phyloP scores from a whole-genome alignment of 2,329 filamentous ascomycete species.

The Calonectria honghensis region DNA sequence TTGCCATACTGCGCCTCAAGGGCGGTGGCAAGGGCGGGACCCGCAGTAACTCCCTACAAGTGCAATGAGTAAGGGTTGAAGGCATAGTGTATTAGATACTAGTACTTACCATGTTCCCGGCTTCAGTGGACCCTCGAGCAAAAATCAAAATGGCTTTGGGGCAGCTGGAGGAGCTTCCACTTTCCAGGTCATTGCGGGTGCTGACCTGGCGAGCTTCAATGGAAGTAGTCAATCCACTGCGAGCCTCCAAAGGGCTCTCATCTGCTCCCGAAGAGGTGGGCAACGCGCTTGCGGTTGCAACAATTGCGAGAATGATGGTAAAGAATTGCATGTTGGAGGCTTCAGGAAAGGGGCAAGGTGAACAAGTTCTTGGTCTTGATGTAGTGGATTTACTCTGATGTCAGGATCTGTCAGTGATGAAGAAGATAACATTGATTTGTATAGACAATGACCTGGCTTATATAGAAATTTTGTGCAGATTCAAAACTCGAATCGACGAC shows the following conservation, averaged over 20 bases:
- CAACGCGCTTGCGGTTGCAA: background rate
- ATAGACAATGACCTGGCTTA: background rate
- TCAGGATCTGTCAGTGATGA: background rate
- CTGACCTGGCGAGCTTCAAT: conserved; percentile 8
- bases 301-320: background rate
- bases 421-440: background rate
- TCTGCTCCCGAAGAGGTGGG: background rate
- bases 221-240: background rate
- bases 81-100: too few species aligned
- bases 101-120: conserved; percentile 59
- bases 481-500: background rate
- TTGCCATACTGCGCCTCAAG: conserved; percentile 52
- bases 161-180: conserved; percentile 55
- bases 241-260: background rate
- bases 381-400: background rate
- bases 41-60: conserved; percentile 35
- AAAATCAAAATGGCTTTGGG: conserved; percentile 61
- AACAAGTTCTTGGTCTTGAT: background rate
- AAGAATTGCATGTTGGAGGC: background rate
- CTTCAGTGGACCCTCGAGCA: conserved; percentile 60
- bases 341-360: background rate
- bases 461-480: background rate
- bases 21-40: conserved; percentile 52
- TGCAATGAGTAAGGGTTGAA: background rate
- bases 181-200: conserved; percentile 53